Evolutionary conservation across 495 filamentous ascomycete genomes (phyloP).

Genomic region (Penicillium taxi): DNA sequence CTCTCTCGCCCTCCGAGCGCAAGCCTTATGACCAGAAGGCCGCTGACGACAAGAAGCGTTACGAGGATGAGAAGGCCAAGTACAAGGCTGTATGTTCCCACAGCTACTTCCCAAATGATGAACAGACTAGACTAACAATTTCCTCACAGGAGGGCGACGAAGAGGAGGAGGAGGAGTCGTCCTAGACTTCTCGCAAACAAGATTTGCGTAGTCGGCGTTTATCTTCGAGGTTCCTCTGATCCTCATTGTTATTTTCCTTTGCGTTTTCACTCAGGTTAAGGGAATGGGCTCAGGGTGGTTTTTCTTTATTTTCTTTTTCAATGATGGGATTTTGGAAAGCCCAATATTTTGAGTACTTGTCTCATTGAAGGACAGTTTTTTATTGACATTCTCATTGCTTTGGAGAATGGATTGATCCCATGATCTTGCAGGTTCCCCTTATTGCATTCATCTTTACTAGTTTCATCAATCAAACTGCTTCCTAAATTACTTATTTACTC

Average conservation of each 20-base stretch:
- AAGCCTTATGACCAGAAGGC: conserved; percentile 70
- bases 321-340: conserved; percentile 1
- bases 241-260: conserved; percentile 5
- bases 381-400: no score
- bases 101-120: not conserved
- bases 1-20: conserved; percentile 77
- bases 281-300: conserved; percentile 10
- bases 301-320: conserved; percentile 6
- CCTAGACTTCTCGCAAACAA: conserved; percentile 2
- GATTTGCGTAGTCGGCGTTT: conserved; percentile 3
- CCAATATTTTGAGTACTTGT: no score
- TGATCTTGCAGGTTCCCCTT: no score
- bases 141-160: not conserved
- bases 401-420: no score
- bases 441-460: no score
- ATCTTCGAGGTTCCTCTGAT: conserved; percentile 2
- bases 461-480: no score
- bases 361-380: no score
- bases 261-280: conserved; percentile 6
- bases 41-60: conserved; percentile 6
- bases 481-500: no score
- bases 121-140: not conserved
- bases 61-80: conserved; percentile 9
- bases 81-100: conserved; percentile 3
- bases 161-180: conserved; percentile 7